These are phyloP conservation scores for Colletotrichum sp. DNA, from an alignment of 2,329 filamentous ascomycete genomes.

Conservation along the genomic window DNA sequence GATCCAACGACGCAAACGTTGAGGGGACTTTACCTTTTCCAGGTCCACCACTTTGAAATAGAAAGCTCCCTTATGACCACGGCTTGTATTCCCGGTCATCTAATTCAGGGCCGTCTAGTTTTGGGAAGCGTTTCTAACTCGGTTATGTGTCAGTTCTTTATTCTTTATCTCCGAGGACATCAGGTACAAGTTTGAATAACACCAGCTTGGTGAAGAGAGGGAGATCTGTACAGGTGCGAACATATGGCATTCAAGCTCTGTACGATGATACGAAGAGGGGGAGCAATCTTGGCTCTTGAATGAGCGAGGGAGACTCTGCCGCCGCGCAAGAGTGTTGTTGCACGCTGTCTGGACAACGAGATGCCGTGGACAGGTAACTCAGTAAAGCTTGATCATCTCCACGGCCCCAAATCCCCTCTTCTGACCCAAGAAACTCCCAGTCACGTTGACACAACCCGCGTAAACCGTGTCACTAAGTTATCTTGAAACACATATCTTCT, in stretches of 20 bases:
- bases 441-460: rapidly evolving
- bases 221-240: neutral
- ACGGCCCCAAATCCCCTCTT: neutral
- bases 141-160: neutral
- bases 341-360: rapidly evolving
- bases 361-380: neutral
- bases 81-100: neutral
- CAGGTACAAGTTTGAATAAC: rapidly evolving
- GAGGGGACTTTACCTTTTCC: neutral
- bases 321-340: neutral
- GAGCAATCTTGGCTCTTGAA: neutral
- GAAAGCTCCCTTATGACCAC: neutral
- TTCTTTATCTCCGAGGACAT: neutral
- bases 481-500: neutral
- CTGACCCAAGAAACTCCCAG: neutral
- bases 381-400: neutral
- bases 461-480: neutral
- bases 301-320: neutral
- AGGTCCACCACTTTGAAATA: neutral
- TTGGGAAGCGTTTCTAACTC: neutral
- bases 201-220: neutral
- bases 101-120: neutral
- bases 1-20: neutral
- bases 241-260: neutral
- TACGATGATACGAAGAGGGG: neutral